Percentiles rank a stretch among this genome's conserved stretches.
phyloP scores from a whole-genome alignment of 768 basidiomycete genomes.

The Suillus clintonianus region DNA sequence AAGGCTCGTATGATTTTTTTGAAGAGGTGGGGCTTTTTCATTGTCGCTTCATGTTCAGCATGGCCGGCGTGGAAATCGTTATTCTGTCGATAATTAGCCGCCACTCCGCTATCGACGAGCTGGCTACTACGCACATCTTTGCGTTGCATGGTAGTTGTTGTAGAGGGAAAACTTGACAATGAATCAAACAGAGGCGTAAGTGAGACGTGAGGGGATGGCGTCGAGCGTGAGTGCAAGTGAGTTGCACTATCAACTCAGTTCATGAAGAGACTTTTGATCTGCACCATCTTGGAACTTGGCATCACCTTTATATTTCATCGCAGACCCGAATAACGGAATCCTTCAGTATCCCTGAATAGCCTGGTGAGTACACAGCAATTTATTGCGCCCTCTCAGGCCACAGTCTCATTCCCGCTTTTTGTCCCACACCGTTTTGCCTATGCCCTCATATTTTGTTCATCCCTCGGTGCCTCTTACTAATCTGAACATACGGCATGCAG shows the following conservation, averaged over 20 bases:
- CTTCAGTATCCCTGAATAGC: background rate
- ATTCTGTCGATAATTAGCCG: conserved; percentile 9
- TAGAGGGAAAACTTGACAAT: conserved; percentile 9
- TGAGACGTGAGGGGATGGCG: conserved; percentile 2
- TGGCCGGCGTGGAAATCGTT: conserved; percentile 1
- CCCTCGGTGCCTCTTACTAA: conserved; percentile 11
- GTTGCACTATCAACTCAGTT: background rate
- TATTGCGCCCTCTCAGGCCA: conserved; percentile 5
- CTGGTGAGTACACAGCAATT: background rate
- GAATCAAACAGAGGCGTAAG: conserved; percentile 6
- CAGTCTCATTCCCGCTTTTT: background rate
- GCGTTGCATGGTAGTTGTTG: background rate
- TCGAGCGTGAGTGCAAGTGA: background rate
- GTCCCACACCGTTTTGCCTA: conserved; percentile 7
- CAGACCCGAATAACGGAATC: background rate
- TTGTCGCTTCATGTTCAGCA: background rate
- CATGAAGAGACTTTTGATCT: background rate
- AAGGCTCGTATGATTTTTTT: conserved; percentile 12
- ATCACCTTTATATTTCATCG: conserved; percentile 7
- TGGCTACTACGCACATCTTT: conserved; percentile 5
- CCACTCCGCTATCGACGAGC: background rate
- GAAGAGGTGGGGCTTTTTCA: conserved; percentile 8
- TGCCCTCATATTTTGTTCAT: conserved; percentile 1
- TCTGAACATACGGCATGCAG: background rate
- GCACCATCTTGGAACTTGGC: too few species aligned